Percentiles rank a stretch among this genome's conserved stretches.
These are phyloP conservation scores for Urochloa ruziziensis DNA, from an alignment of 176 grass and related monocot species.

Conservation along the genomic window DNA sequence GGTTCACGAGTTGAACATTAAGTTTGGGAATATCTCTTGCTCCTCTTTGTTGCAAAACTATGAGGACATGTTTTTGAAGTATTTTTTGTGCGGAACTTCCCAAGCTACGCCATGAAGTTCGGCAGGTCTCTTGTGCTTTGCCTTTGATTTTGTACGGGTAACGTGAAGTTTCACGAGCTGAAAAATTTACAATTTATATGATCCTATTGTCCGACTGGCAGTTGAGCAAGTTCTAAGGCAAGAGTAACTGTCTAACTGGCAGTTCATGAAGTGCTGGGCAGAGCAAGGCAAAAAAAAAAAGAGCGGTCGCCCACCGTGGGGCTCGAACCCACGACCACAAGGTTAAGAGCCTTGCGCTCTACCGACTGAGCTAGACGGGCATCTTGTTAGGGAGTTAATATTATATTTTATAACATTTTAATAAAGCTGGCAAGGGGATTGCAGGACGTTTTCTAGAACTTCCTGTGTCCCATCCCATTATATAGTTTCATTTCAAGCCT, in stretches of 20 bases:
- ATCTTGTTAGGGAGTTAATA: too few species aligned
- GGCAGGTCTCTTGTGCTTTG: neutral
- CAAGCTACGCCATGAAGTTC: neutral
- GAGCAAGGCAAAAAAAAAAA: too few species aligned
- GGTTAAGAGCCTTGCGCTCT: slow-evolving; percentile 46
- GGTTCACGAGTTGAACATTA: too few species aligned
- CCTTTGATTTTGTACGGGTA: neutral
- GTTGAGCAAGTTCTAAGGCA: too few species aligned
- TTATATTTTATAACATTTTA: too few species aligned
- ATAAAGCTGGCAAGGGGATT: too few species aligned
- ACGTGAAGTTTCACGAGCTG: neutral
- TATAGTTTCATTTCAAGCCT: neutral
- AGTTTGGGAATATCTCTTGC: neutral
- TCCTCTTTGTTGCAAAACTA: neutral
- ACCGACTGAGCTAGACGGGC: slow-evolving; percentile 27
- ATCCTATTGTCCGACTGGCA: too few species aligned
- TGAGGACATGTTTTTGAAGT: neutral
- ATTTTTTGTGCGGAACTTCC: neutral
- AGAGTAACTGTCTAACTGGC: too few species aligned
- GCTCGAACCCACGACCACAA: slow-evolving; percentile 70
- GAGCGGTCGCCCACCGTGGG: slow-evolving; percentile 69
- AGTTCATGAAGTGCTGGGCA: too few species aligned
- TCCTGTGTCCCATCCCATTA: too few species aligned
- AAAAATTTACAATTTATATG: neutral
- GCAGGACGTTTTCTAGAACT: too few species aligned